Evolutionary conservation across 2,329 filamentous ascomycete species (phyloP), one percentile per base, ranked within the genome.

Genomic region (Scleromitrula shiraiana): DNA sequence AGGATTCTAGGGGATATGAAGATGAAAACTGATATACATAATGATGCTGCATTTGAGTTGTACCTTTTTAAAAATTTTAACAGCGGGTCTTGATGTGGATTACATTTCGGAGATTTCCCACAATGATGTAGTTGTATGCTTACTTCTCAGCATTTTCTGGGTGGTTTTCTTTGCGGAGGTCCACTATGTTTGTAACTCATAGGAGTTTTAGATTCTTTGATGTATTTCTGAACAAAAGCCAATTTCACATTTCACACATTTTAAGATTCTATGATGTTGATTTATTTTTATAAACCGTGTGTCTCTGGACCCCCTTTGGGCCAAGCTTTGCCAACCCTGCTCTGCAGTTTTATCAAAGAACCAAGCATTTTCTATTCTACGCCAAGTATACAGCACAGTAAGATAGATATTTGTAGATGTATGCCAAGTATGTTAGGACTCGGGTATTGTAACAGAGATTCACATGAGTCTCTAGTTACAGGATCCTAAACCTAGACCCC

Each of bases 1-100:
- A 49, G 70, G 68, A 44, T 78, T 78, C 60, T 77, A 71, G 57
- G 47, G 47, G 15, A 38, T 43, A 29, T 48, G 43, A 48, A 20
- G 45, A 48, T 50, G 30, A 37, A 45, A 27, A 40, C 33, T 37
- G 44, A 53, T 58, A 61, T 59, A 61, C 57, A 55, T 62, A 63
- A 62, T 62, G 57, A 61, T 51, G 38, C 53, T 54, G 52, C 51
- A 57, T 58, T 42, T 58, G 56, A 55, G 44, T 41, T 56, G 54
- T 56, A 58, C 51, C 53, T 54, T 60, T 42, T 57, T 57, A 30
- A 53, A 45, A 53, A 54, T 55, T 50, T 54, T 46, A 43, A 51
- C 50, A 55, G 54, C 50, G 59, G 53, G 51, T 53, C 35, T 49
- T 51, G 48, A 26, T 32, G 39, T 36, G 47, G 47, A 50, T 44